Percentiles rank a stretch among this genome's conserved stretches.
These are phyloP conservation scores for Bullera alba DNA, from an alignment of 768 basidiomycete species.

Conservation along the genomic window DNA sequence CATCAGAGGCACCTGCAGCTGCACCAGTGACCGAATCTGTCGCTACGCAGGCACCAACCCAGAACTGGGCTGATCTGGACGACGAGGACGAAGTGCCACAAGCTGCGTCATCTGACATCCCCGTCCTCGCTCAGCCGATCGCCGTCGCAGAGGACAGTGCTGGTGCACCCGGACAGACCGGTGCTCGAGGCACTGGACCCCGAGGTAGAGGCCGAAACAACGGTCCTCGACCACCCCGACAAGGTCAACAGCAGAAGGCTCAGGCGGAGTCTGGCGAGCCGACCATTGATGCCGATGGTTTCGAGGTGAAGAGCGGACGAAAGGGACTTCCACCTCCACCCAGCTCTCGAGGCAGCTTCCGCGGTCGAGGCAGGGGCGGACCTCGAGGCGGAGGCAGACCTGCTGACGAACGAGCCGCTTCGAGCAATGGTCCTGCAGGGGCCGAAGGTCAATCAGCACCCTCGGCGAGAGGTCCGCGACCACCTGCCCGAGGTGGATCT, in stretches of 20 bases:
- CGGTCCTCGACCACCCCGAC: background rate
- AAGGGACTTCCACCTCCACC: background rate
- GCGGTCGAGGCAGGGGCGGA: conserved; percentile 5
- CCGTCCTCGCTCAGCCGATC: background rate
- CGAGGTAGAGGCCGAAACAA: background rate
- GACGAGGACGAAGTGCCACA: conserved; percentile 8
- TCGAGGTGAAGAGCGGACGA: conserved; percentile 27
- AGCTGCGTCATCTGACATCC: background rate
- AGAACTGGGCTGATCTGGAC: conserved; percentile 17
- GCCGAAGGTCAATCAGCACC: background rate
- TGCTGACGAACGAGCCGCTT: background rate
- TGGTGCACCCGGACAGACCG: background rate
- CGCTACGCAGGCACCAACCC: too few relatives aligned
- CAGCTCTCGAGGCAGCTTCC: conserved; percentile 1
- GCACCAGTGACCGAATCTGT: too few relatives aligned
- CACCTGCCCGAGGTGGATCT: background rate
- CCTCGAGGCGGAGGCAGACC: background rate
- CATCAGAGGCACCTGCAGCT: too few relatives aligned
- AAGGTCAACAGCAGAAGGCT: background rate
- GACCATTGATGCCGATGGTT: conserved; percentile 31
- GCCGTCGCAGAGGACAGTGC: background rate
- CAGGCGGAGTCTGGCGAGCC: conserved; percentile 2
- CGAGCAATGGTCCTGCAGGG: background rate
- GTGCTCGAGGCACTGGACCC: background rate
- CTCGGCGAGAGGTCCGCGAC: background rate